These are phyloP conservation scores for Moesziomyces aphidis DNA, from an alignment of 1,284 basidiomycete species.

Conservation along the genomic window DNA sequence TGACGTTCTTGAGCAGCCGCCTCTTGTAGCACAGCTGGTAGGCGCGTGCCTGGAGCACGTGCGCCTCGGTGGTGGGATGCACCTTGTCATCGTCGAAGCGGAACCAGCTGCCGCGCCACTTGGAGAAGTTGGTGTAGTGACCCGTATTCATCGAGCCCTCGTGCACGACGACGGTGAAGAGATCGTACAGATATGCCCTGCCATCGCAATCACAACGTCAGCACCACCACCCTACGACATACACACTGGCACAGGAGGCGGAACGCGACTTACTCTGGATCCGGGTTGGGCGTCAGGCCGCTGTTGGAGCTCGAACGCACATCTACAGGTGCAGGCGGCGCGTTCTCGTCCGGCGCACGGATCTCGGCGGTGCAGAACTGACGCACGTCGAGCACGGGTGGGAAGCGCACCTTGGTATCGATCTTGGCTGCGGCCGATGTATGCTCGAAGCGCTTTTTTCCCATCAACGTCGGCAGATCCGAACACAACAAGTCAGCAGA, in stretches of 20 bases:
- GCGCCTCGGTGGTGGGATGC: constrained; percentile 26
- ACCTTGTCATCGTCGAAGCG: constrained; percentile 92
- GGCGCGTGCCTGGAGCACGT: constrained; percentile 53
- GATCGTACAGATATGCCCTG: constrained; percentile 77
- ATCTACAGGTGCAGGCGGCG: neutral
- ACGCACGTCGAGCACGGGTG: constrained; percentile 85
- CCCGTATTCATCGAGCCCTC: constrained; percentile 91
- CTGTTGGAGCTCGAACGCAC: constrained; percentile 7
- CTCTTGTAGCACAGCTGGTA: constrained; percentile 65
- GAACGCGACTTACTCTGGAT: constrained; percentile 19
- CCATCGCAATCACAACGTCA: too few species aligned
- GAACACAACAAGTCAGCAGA: too few species aligned
- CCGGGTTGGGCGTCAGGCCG: constrained; percentile 22
- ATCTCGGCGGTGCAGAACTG: constrained; percentile 78
- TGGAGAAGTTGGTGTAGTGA: constrained; percentile 87
- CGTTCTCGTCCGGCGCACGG: constrained; percentile 15
- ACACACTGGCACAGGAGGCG: too few species aligned
- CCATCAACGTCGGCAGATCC: neutral
- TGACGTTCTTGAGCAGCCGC: constrained; percentile 51
- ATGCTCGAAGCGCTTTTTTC: constrained; percentile 89
- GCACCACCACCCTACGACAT: too few species aligned
- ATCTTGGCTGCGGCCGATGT: constrained; percentile 77
- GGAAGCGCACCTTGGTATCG: constrained; percentile 84
- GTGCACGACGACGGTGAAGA: constrained; percentile 93
- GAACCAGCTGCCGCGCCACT: constrained; percentile 83